These are phyloP conservation scores for Coemansia pectinata DNA, from an alignment of 192 early-diverging fungal species.

Conservation along the genomic window DNA sequence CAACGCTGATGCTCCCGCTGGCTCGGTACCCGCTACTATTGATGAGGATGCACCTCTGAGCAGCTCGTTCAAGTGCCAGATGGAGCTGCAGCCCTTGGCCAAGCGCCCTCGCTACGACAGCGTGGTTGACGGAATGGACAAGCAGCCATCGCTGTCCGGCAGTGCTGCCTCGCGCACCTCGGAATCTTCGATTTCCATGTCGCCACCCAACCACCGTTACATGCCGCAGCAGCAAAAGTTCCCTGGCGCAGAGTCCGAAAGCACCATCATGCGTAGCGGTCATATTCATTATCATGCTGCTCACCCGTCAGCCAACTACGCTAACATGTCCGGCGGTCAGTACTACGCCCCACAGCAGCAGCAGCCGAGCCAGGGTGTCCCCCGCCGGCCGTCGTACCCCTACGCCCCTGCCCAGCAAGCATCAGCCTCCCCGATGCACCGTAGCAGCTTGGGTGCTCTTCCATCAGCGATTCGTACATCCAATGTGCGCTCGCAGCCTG, in stretches of 20 bases:
- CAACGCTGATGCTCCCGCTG: slow-evolving; percentile 13
- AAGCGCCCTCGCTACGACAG: slow-evolving; percentile 50
- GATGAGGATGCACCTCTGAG: slow-evolving; percentile 18
- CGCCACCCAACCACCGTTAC: background rate
- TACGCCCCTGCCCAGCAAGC: background rate
- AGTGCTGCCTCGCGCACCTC: slow-evolving; percentile 1
- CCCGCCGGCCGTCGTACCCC: background rate
- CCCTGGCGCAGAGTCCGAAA: background rate
- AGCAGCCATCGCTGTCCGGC: background rate
- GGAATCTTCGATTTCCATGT: slow-evolving; percentile 1
- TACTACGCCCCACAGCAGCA: background rate
- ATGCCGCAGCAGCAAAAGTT: background rate
- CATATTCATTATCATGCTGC: background rate
- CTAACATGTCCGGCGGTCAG: background rate
- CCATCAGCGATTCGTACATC: slow-evolving; percentile 18
- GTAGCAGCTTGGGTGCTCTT: slow-evolving; percentile 18
- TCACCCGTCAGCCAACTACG: background rate
- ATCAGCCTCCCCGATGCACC: slow-evolving; percentile 10
- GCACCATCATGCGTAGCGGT: background rate
- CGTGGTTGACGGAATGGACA: slow-evolving; percentile 44
- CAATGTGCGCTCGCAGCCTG: slow-evolving; percentile 24
- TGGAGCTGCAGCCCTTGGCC: background rate
- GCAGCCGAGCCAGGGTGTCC: background rate
- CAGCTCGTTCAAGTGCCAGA: background rate
- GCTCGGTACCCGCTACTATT: background rate